Evolutionary conservation across 257 asterid genomes (phyloP), one percentile per base, ranked within the genome.

Genomic region (Nicotiana knightiana): DNA sequence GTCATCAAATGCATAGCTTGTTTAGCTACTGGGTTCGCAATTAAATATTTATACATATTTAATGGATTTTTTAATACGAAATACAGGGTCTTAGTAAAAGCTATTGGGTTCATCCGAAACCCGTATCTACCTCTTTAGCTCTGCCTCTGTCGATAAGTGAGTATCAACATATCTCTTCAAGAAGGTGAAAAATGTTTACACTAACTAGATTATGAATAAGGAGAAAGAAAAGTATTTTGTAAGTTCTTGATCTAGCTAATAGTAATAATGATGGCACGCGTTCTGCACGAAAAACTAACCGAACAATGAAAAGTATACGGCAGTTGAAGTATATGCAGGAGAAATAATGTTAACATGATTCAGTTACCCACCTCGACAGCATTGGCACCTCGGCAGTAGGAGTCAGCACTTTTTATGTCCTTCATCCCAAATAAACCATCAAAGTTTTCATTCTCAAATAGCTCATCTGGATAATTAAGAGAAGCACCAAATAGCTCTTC

Each of bases 401-500:
- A 88, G 79, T 82, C 81, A 2, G 64, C 62, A 82, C 67, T 80
- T 33, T 89, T 85, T 87, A 91, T 78, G 63, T 88, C 89, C 67
- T 88, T 81, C 68, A 82, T 86, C 71, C 89, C 91, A 82, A 89
- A 89, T 53, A 91, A 86, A 65, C 83, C 88, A 54, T 87, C 90
- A 21, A 88, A 76, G 59, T 85, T 85, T 82, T 86, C 88, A 28
- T 84, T 82, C 76, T 89, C 91, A 83, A 89, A 91, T 48, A 91
- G 86, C 57, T 89, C 84, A 59, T 88, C 85, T 1, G 89, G 90
- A 82, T 89, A 84, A 84, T 90, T 85, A 81, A 84, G 86, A 39
- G 89, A 51, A 71, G 66, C 81, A 78, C 89, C 87, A 81, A 91
- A 91, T 57, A 89, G 89, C 70, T 89, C 91, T 67, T 89, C 90